Percentiles rank a stretch among this genome's conserved stretches.
Evolutionary conservation across 2,329 filamentous ascomycete species (phyloP).

Genomic region (Sporothrix humicola): DNA sequence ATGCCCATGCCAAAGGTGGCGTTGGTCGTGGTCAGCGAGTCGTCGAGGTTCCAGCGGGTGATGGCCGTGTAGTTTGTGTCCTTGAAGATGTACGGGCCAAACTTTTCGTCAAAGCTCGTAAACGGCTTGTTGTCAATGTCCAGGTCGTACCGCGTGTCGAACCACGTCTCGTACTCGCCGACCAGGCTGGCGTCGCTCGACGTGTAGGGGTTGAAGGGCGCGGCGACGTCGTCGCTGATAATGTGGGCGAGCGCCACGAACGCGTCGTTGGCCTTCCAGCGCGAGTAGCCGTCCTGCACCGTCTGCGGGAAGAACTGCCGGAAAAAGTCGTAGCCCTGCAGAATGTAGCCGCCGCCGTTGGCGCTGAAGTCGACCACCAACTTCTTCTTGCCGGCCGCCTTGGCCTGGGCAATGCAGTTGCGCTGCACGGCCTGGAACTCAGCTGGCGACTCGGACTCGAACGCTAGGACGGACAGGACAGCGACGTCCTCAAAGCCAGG

Average conservation of each 20-base stretch:
- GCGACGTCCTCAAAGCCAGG: slow-evolving; percentile 44
- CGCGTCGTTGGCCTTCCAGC: slow-evolving; percentile 46
- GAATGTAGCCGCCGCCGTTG: slow-evolving; percentile 64
- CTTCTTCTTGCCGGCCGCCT: slow-evolving; percentile 60
- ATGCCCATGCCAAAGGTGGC: slow-evolving; percentile 47
- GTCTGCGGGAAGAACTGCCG: slow-evolving; percentile 58
- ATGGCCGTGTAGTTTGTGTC: slow-evolving; percentile 60
- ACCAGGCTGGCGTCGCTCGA: slow-evolving; percentile 43
- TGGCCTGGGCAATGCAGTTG: slow-evolving; percentile 47
- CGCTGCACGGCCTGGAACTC: slow-evolving; percentile 46
- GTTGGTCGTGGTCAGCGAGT: slow-evolving; percentile 51
- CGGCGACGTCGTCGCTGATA: slow-evolving; percentile 51
- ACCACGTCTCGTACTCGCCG: slow-evolving; percentile 41
- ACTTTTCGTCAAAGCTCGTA: slow-evolving; percentile 54
- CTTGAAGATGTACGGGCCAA: slow-evolving; percentile 49
- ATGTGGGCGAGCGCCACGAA: slow-evolving; percentile 54
- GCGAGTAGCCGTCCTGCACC: slow-evolving; percentile 46
- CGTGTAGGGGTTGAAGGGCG: slow-evolving; percentile 52
- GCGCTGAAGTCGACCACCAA: slow-evolving; percentile 64
- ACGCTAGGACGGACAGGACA: slow-evolving; percentile 44
- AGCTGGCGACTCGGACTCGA: slow-evolving; percentile 39
- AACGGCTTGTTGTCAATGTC: slow-evolving; percentile 57
- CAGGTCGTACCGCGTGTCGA: slow-evolving; percentile 59
- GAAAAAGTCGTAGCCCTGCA: slow-evolving; percentile 68
- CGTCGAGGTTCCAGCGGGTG: slow-evolving; percentile 58